Base-by-base conservation (phyloP, 768 basidiomycete species). In the Amanita molliuscula region DNA sequence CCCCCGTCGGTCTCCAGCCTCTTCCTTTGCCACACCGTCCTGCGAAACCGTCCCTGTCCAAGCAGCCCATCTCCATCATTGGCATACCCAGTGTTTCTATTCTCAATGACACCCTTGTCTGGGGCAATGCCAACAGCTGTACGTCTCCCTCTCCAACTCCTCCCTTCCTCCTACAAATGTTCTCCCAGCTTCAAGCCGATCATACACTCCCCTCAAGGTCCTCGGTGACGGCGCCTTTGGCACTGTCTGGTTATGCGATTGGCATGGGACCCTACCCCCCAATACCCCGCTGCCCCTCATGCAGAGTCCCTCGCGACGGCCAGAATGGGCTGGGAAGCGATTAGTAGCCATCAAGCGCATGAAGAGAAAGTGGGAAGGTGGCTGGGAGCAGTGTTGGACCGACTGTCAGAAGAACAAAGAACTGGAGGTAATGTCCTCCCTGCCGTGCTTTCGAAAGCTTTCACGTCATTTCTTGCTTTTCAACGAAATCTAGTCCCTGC, bases 341-440 rank as follows among this genome's bases (percentile, higher is more conserved):
- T 78, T 99, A 55, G 96, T 98, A 52, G 96, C 96, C 53, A 80
- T 99, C 58, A 99, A 99, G 73, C 73, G 92, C 61, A 98, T 98
- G 94, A 98, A 91, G 77, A 89, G 85, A 74, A 84, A 79, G 57
- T 97, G 93, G 88, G 90, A 96, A 61, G 90, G 93, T 29, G 94
- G 95, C 29, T 99, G 96, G 95, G 91, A 96, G 61, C 89, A 92
- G 31, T 94, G 96, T 31, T 99, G 96, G 96, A 86, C 90, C 61
- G 93, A 99, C 71, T 97, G 95, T 67, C 86, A 83, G 66, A 82
- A 79, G 59, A 77, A 96, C 60, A 96, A 96, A 63, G 96, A 99
- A 65, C 83, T 99, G 57, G 88, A 93, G 81, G 90, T 88, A 84
- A 21, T 25, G 6, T 10, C 11, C 29, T 15, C 20, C 28, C 29